Evolutionary conservation across 78 protist species (phyloP).

Genomic region (Cavenderia fasciculata): DNA sequence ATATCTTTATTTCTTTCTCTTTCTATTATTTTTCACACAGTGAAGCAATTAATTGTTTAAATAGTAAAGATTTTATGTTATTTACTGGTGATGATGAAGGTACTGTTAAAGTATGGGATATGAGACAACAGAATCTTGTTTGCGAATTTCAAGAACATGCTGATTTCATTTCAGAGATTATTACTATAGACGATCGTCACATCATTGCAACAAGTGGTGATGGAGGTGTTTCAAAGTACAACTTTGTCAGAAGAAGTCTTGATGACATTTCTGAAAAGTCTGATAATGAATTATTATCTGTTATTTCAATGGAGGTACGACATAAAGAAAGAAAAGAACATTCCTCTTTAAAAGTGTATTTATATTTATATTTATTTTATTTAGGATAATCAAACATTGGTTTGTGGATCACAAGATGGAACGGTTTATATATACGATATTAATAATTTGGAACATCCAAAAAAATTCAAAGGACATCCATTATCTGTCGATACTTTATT

Average conservation of each 20-base stretch:
- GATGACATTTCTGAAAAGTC: slow-evolving; percentile 72
- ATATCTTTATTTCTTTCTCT: too few relatives aligned
- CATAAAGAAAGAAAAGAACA: background rate
- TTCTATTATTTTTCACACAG: too few relatives aligned
- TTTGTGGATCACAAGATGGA: slow-evolving; percentile 78
- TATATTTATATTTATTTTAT: background rate
- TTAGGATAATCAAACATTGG: slow-evolving; percentile 45
- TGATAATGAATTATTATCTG: slow-evolving; percentile 70
- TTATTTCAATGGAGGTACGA: slow-evolving; percentile 37
- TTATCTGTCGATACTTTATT: slow-evolving; percentile 65
- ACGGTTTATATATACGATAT: slow-evolving; percentile 37
- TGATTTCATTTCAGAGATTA: slow-evolving; percentile 66
- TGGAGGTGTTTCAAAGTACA: slow-evolving; percentile 69
- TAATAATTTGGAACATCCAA: slow-evolving; percentile 35
- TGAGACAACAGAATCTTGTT: slow-evolving; percentile 77
- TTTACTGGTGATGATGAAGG: slow-evolving; percentile 83
- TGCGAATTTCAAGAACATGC: slow-evolving; percentile 79
- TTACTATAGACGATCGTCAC: slow-evolving; percentile 48
- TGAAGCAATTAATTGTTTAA: slow-evolving; percentile 58
- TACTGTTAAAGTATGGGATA: slow-evolving; percentile 75
- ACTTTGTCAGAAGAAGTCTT: slow-evolving; percentile 55
- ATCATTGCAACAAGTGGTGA: slow-evolving; percentile 63
- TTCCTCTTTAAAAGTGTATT: background rate
- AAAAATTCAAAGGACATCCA: slow-evolving; percentile 67
- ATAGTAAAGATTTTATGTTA: slow-evolving; percentile 73